Evolutionary conservation across 2,329 filamentous ascomycete species (phyloP).

Genomic region (Ophiostoma sp.): DNA sequence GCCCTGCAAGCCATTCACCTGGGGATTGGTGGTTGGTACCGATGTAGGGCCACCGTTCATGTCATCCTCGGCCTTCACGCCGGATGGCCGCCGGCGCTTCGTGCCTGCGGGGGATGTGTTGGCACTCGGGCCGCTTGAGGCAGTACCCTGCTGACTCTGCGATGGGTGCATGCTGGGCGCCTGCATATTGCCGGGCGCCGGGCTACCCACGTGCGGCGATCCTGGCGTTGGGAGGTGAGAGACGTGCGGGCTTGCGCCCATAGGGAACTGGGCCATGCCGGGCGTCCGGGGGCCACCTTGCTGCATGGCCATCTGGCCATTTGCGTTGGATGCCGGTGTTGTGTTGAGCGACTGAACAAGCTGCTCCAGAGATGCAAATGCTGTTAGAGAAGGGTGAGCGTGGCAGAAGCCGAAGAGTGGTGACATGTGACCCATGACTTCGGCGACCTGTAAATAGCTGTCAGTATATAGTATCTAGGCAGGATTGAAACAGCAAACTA

Average conservation of each 20-base stretch:
- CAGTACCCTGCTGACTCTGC: slow-evolving; percentile 63
- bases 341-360: slow-evolving; percentile 48
- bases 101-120: slow-evolving; percentile 61
- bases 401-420: slow-evolving; percentile 57
- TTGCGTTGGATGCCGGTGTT: slow-evolving; percentile 37
- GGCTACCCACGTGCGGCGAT: slow-evolving; percentile 57
- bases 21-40: slow-evolving; percentile 45
- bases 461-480: neutral
- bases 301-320: slow-evolving; percentile 44
- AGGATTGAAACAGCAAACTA: slow-evolving; percentile 33
- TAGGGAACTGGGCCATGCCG: slow-evolving; percentile 52
- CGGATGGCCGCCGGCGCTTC: slow-evolving; percentile 53
- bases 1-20: slow-evolving; percentile 49
- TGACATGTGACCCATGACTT: slow-evolving; percentile 63
- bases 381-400: slow-evolving; percentile 48
- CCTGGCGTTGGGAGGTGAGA: slow-evolving; percentile 58
- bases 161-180: slow-evolving; percentile 62
- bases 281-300: slow-evolving; percentile 48
- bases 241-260: slow-evolving; percentile 56
- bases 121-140: slow-evolving; percentile 60
- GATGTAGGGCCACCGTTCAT: slow-evolving; percentile 35
- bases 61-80: slow-evolving; percentile 55
- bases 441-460: slow-evolving; percentile 44
- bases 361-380: slow-evolving; percentile 56
- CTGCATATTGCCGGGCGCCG: slow-evolving; percentile 58